Percentiles rank a stretch among this genome's conserved stretches.
These are phyloP conservation scores for Teratosphaeriaceae sp. DNA, from an alignment of 2,329 filamentous ascomycete species.

Conservation along the genomic window DNA sequence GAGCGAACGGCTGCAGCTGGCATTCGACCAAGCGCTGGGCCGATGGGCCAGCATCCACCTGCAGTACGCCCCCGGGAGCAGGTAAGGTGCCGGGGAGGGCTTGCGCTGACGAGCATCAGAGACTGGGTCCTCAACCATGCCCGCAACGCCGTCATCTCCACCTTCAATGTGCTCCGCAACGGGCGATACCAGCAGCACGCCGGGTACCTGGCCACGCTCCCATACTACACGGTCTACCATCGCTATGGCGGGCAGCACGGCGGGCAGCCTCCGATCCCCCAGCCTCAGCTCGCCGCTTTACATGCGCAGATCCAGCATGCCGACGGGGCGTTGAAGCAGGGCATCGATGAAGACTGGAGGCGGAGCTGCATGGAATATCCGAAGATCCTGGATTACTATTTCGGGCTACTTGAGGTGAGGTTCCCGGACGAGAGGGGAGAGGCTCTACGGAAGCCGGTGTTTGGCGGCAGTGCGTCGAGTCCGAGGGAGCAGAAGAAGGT, in stretches of 20 bases:
- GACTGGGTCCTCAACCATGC: slow-evolving; percentile 43
- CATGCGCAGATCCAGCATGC: slow-evolving; percentile 54
- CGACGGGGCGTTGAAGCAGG: slow-evolving; percentile 60
- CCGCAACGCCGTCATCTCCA: slow-evolving; percentile 38
- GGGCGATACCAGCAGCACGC: slow-evolving; percentile 36
- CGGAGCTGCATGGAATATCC: slow-evolving; percentile 69
- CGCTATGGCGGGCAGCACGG: slow-evolving; percentile 39
- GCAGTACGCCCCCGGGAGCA: slow-evolving; percentile 15
- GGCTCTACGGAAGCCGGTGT: slow-evolving; percentile 31
- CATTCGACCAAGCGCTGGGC: slow-evolving; percentile 26
- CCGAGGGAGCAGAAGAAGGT: slow-evolving; percentile 28
- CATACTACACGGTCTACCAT: slow-evolving; percentile 41
- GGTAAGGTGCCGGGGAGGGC: too few relatives aligned
- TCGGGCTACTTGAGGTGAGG: slow-evolving; percentile 59
- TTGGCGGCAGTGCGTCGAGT: slow-evolving; percentile 12
- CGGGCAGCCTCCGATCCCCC: slow-evolving; percentile 38
- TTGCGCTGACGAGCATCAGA: slow-evolving; percentile 22
- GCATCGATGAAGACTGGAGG: slow-evolving; percentile 74
- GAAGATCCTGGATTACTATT: slow-evolving; percentile 77
- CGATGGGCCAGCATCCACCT: slow-evolving; percentile 22
- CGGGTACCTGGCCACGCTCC: slow-evolving; percentile 38
- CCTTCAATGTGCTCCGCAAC: slow-evolving; percentile 35
- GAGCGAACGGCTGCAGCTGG: slow-evolving; percentile 25
- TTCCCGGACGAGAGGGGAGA: slow-evolving; percentile 51
- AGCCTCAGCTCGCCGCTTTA: slow-evolving; percentile 33